Conservation (phyloP, 805 yeast genomes). For the Yarrowia phangngaensis region DNA sequence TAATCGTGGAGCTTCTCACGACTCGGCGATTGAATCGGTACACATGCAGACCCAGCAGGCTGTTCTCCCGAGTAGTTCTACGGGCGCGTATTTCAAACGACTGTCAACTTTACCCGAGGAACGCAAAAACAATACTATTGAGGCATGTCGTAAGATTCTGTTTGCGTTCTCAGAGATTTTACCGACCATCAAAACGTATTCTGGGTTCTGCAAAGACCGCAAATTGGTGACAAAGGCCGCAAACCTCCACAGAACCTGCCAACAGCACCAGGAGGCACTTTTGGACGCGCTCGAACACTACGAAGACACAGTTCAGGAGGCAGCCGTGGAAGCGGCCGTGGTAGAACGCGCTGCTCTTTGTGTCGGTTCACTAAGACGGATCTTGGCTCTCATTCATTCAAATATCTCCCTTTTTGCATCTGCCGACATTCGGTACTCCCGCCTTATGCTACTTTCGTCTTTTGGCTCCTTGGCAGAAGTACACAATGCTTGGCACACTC, state of each 20-base stretch:
- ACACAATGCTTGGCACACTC: constrained; percentile 56
- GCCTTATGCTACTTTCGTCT: constrained; percentile 58
- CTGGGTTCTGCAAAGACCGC: constrained; percentile 55
- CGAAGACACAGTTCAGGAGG: constrained; percentile 18
- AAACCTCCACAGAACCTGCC: constrained; percentile 27
- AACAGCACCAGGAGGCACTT: constrained; percentile 39
- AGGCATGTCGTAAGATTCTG: constrained; percentile 56
- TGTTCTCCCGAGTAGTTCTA: constrained; percentile 12
- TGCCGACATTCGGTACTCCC: constrained; percentile 56
- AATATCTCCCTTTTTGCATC: constrained; percentile 8
- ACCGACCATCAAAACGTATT: constrained; percentile 53
- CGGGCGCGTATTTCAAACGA: constrained; percentile 57
- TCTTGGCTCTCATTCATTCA: constrained; percentile 3
- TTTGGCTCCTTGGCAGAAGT: constrained; percentile 65
- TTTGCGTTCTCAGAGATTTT: constrained; percentile 65
- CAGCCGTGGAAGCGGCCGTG: constrained; percentile 8
- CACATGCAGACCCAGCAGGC: constrained; percentile 1
- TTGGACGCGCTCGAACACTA: constrained; percentile 51
- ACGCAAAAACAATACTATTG: constrained; percentile 35
- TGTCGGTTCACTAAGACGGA: constrained; percentile 33
- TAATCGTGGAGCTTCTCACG: constrained; percentile 22
- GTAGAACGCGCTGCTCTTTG: constrained; percentile 31
- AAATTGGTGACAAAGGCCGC: constrained; percentile 17
- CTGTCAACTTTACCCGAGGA: constrained; percentile 61
- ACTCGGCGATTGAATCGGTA: constrained; percentile 18